Evolutionary conservation across 2,329 filamentous ascomycete species (phyloP), one percentile per base, ranked within the genome.

Genomic region (Fusarium foetens): DNA sequence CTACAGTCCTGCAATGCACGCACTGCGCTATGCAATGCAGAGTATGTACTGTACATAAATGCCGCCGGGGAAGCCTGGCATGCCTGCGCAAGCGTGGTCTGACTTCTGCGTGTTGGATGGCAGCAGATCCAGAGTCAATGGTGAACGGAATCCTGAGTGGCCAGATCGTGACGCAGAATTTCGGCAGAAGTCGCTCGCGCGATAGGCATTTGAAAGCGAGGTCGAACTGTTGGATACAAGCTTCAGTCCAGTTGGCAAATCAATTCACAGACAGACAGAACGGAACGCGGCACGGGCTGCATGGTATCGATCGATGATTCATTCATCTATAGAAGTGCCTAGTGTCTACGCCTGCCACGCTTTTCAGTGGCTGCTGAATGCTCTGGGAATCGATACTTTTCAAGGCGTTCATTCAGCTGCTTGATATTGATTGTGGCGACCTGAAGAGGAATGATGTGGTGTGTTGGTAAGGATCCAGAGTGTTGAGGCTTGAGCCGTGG

Each of bases 111-210:
- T 63, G 61, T 66, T 75, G 71, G 59, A 57, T 61, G 75, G 61
- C 66, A 76, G 63, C 51, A 58, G 49, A 61, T 51, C 63, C 42
- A 70, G 53, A 33, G 49, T 16, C 49, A 63, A 58, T 58, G 51
- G 58, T 42, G 45, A 52, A 59, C 25, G 53, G 58, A 64, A 51
- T 73, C 58, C n/a, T 46, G n/a, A 54, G 65, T 76, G 75, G 75
- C 57, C 71, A 76, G 75, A 75, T 76, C 51, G 61, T 75, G 72
- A 76, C 70, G 75, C 71, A 64, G 58, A 54, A 62, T 55, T 76
- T 65, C 42, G 52, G 60, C 59, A 70, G 66, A 70, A 66, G 64
- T 74, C 36, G 63, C 55, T 57, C 57, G 45, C 29, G 31, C 43
- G 38, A 66, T 61, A 72, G 52, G 48, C 35, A 45, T 31, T 55